Evolutionary conservation across 169 alveolate species (phyloP).

Genomic region (Perkinsus marinus): DNA sequence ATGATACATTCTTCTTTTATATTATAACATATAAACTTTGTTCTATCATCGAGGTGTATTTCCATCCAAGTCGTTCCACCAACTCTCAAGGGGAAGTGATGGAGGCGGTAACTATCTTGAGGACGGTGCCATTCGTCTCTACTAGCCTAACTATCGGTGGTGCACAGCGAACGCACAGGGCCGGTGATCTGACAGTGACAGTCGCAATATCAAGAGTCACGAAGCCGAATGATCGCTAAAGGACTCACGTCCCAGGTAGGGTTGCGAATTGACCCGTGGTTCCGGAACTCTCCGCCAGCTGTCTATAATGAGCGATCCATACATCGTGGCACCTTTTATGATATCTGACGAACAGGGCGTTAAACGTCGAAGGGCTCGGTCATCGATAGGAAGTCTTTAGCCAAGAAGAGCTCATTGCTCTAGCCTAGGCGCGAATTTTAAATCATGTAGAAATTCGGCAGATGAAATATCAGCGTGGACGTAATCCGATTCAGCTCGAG

Average conservation of each 20-base stretch:
- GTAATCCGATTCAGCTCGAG: not conserved
- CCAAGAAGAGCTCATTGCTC: too few relatives aligned
- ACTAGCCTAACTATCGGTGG: not conserved
- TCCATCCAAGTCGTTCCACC: too few relatives aligned
- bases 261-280: not conserved
- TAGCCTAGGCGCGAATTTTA: too few relatives aligned
- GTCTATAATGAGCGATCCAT: not conserved
- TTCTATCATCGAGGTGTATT: too few relatives aligned
- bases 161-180: not conserved
- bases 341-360: not conserved
- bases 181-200: not conserved
- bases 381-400: not conserved
- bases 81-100: not conserved
- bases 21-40: too few relatives aligned
- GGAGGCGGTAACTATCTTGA: not conserved
- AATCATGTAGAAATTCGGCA: too few relatives aligned
- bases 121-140: not conserved
- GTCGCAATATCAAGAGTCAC: not conserved
- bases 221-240: not conserved
- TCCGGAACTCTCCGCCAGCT: not conserved
- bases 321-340: not conserved
- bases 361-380: too few relatives aligned
- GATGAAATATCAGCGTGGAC: too few relatives aligned
- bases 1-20: too few relatives aligned
- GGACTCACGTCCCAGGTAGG: not conserved